These are phyloP conservation scores for Globisporangium perplexum DNA, from an alignment of 352 stramenopile genomes.

Conservation along the genomic window DNA sequence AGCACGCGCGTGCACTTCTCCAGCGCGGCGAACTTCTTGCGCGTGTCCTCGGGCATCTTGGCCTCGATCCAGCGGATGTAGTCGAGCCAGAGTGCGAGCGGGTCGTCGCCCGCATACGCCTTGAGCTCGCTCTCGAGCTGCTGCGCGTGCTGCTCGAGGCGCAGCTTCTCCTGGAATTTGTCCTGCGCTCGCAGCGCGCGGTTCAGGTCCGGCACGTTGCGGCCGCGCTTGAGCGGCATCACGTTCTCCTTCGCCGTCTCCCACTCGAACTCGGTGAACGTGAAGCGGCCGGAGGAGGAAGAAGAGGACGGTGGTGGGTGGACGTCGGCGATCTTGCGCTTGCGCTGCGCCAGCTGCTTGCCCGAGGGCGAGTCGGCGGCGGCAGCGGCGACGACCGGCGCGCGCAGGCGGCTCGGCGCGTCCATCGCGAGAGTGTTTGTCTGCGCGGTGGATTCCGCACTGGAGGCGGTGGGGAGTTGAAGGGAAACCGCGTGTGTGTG, in stretches of 20 bases:
- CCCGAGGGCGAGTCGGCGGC: slow-evolving; percentile 9
- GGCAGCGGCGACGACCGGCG: slow-evolving; percentile 20
- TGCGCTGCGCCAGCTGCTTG: slow-evolving; percentile 13
- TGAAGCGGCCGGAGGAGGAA: neutral
- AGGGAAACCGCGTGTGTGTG: slow-evolving; percentile 9
- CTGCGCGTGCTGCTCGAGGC: slow-evolving; percentile 46
- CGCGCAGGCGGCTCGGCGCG: neutral
- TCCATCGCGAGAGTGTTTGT: slow-evolving; percentile 1
- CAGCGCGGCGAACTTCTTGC: slow-evolving; percentile 69
- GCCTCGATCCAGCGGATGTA: slow-evolving; percentile 79
- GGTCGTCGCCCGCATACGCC: slow-evolving; percentile 55
- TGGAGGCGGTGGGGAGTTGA: slow-evolving; percentile 4
- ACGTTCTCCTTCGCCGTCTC: slow-evolving; percentile 87
- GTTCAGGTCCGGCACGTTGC: slow-evolving; percentile 78
- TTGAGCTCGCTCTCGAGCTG: slow-evolving; percentile 39
- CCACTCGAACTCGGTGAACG: slow-evolving; percentile 61
- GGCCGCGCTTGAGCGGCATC: slow-evolving; percentile 74
- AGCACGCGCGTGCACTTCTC: slow-evolving; percentile 72
- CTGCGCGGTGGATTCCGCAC: slow-evolving; percentile 17
- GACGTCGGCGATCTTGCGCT: slow-evolving; percentile 30
- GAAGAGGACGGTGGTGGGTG: neutral
- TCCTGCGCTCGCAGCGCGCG: slow-evolving; percentile 53
- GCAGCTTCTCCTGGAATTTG: slow-evolving; percentile 56
- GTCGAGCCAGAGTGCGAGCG: slow-evolving; percentile 56
- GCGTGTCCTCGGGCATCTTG: slow-evolving; percentile 78